Evolutionary conservation across 345 rosid species (phyloP).

Genomic region (Aurinia saxatilis): DNA sequence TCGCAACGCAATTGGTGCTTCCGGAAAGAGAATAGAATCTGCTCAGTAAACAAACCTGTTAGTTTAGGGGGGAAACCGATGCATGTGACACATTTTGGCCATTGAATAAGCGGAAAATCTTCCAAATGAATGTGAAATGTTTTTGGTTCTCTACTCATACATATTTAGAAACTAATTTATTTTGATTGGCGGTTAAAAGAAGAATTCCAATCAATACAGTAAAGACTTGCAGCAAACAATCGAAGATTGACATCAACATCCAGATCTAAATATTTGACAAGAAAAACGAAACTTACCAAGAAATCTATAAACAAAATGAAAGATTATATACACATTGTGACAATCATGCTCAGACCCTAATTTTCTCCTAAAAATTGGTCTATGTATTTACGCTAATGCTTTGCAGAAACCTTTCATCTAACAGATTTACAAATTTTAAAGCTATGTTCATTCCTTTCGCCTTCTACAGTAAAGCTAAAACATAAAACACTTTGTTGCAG

Average conservation of each 20-base stretch:
- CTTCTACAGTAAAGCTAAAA: not conserved
- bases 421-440: not conserved
- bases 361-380: not conserved
- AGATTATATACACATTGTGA: not conserved
- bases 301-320: not conserved
- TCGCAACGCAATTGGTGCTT: slow-evolving; percentile 90
- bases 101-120: no score
- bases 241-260: no score
- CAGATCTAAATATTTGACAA: no score
- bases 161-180: not conserved
- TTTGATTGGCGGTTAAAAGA: not conserved
- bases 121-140: no score
- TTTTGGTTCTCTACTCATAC: not conserved
- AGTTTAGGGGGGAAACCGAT: not conserved
- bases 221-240: no score
- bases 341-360: not conserved
- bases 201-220: not conserved
- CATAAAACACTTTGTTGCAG: not conserved
- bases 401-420: not conserved
- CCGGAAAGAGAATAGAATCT: slow-evolving; percentile 98
- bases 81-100: no score
- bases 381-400: not conserved
- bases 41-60: slow-evolving; percentile 22
- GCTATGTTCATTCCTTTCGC: not conserved
- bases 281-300: not conserved